Conservation (phyloP, 2,329 filamentous ascomycete genomes). For the Lecanicillium sp. region DNA sequence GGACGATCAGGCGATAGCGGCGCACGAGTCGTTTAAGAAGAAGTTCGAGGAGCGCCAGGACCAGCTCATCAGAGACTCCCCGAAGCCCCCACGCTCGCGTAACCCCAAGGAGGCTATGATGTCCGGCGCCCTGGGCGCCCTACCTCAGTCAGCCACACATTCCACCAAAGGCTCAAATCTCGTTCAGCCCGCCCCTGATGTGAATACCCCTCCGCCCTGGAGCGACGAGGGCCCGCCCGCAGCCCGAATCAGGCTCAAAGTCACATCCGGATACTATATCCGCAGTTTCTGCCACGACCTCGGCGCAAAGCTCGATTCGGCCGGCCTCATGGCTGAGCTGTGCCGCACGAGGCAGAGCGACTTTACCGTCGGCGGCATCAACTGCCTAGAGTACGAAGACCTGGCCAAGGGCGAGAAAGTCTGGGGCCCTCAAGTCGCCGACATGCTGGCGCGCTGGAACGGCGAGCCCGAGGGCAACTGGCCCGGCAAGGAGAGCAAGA, state of each 20-base stretch:
- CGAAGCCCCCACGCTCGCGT: conserved; percentile 16
- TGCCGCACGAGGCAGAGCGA: conserved; percentile 75
- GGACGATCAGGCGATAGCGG: conserved; percentile 48
- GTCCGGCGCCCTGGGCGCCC: conserved; percentile 50
- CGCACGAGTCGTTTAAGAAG: conserved; percentile 52
- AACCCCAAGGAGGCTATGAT: conserved; percentile 40
- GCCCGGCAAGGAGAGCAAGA: conserved; percentile 17
- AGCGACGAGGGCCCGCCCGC: conserved; percentile 64
- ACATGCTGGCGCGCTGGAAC: conserved; percentile 41
- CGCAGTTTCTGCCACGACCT: conserved; percentile 90
- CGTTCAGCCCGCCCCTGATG: conserved; percentile 41
- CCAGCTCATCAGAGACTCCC: conserved; percentile 47
- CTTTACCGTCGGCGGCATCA: conserved; percentile 63
- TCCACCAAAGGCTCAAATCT: conserved; percentile 44
- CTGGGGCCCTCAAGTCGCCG: conserved; percentile 69
- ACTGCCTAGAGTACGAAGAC: conserved; percentile 74
- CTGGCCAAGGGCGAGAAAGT: conserved; percentile 68
- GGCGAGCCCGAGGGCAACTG: conserved; percentile 25
- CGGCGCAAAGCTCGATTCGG: conserved; percentile 72
- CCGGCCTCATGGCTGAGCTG: conserved; percentile 80
- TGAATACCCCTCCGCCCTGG: conserved; percentile 49
- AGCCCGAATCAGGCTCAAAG: conserved; percentile 79
- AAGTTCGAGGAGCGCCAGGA: conserved; percentile 54
- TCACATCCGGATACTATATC: conserved; percentile 95
- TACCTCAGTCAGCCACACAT: conserved; percentile 36